Evolutionary conservation across 2,329 filamentous ascomycete genomes (phyloP), one percentile per base, ranked within the genome.

Genomic region (Ophiostoma piceae): DNA sequence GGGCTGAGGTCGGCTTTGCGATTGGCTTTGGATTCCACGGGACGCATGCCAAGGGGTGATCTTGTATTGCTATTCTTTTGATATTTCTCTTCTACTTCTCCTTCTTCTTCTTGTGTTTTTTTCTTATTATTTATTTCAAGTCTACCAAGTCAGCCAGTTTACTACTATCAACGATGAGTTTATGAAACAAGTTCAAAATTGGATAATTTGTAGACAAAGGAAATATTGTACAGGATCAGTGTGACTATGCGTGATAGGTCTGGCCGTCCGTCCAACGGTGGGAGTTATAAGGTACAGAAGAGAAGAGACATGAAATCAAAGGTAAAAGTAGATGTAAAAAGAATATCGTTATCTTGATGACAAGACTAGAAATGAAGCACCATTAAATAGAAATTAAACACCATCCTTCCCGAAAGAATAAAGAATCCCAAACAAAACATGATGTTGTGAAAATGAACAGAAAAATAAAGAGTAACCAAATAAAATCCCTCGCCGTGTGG

Each of bases 21-120:
- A 83, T 92, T 71, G 84, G 80, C 0, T 80, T 91, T 71, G 88
- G 88, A 0, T 89, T 92, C 73, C 90, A 92, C 77, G 89, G 89
- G 0, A 75, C 82, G 16, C 85, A 88, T 41, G 16, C 16, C 8
- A 57, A 14, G 22, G 51, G 51, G 22, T 26, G 9, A 26, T 14
- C n/a, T 29, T 26, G n/a, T 11, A 3, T 26, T 57, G 1, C 6
- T 57, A 57, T 26, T 29, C 26, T 14, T 4, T 1, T 57, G 22
- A 29, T 29, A 12, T 57, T 57, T 11, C n/a, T 57, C 22, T 57
- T 12, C 3, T 57, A 57, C 7, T 47, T 47, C 2, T 4, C 19
- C 43, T 9, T 19, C 5, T 29, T 29, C 26, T 29, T 29, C 26
- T 29, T 29, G 26, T 29, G 26, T 29, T 29, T 29, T 29, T 29